Percentiles rank a stretch among this genome's conserved stretches.
phyloP scores from a whole-genome alignment of 139 green algal genomes.

The Closterium sp. region DNA sequence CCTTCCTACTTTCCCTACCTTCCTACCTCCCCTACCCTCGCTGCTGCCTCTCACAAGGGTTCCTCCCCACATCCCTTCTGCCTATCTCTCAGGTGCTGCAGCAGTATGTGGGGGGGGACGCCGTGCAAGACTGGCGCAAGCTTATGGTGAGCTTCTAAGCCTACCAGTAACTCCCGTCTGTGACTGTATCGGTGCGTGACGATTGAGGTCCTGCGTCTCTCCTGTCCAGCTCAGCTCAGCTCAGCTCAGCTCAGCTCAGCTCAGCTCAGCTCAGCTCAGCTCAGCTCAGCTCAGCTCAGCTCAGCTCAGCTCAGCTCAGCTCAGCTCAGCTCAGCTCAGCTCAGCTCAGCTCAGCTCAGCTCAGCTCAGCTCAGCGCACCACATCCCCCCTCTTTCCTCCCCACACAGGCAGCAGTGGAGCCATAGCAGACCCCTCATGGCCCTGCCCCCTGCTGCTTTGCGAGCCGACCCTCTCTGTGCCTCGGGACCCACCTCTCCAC shows the following conservation, averaged over 20 bases:
- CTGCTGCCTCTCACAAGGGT: not conserved
- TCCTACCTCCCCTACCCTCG: not conserved
- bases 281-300: too few relatives aligned
- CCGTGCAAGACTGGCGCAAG: slow-evolving; percentile 48
- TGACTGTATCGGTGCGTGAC: not conserved
- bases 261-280: too few relatives aligned
- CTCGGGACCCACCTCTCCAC: too few relatives aligned
- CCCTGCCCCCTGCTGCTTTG: slow-evolving; percentile 82
- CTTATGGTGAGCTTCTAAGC: slow-evolving; percentile 51
- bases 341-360: too few relatives aligned
- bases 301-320: too few relatives aligned
- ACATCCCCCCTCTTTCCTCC: too few relatives aligned
- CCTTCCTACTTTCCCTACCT: not conserved
- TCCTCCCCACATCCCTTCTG: not conserved
- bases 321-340: too few relatives aligned
- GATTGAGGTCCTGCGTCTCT: not conserved
- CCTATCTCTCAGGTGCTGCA: slow-evolving; percentile 16
- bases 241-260: too few relatives aligned
- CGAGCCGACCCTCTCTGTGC: slow-evolving; percentile 56
- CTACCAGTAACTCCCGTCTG: not conserved
- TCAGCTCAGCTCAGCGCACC: too few relatives aligned
- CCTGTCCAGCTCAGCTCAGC: too few relatives aligned
- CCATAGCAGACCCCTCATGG: slow-evolving; percentile 69
- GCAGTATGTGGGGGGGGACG: slow-evolving; percentile 16
- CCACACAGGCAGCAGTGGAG: slow-evolving; percentile 65